Percentiles rank a stretch among this genome's conserved stretches.
Evolutionary conservation across 2,329 filamentous ascomycete species (phyloP).

Genomic region (Alternaria brassicicola): DNA sequence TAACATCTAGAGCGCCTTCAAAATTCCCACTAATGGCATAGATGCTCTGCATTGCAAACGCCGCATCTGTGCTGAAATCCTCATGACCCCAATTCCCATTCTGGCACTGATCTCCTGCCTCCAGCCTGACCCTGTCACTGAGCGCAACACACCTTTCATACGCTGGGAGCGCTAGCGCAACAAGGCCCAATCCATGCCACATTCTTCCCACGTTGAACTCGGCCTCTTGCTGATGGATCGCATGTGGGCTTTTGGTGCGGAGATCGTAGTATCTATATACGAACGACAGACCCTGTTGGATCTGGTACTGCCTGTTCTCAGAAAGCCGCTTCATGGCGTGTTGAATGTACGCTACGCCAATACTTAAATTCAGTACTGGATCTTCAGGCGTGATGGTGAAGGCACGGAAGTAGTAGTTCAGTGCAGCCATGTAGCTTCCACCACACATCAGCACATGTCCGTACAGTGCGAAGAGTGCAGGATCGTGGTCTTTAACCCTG

Average conservation of each 20-base stretch:
- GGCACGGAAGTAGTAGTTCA: constrained; percentile 81
- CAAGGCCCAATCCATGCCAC: constrained; percentile 76
- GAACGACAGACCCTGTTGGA: constrained; percentile 84
- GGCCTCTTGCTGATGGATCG: constrained; percentile 70
- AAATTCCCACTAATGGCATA: constrained; percentile 69
- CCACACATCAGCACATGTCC: constrained; percentile 87
- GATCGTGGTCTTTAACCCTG: constrained; percentile 61
- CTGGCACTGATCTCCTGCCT: constrained; percentile 21
- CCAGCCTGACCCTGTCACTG: constrained; percentile 51
- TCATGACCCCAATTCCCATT: constrained; percentile 53
- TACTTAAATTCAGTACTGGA: constrained; percentile 77
- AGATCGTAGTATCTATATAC: constrained; percentile 74
- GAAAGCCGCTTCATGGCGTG: constrained; percentile 87
- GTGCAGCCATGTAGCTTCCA: constrained; percentile 79
- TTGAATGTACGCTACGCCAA: constrained; percentile 79
- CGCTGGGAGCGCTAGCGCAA: constrained; percentile 72
- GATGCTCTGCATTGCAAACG: constrained; percentile 74
- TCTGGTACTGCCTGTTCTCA: constrained; percentile 86
- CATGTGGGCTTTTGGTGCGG: constrained; percentile 54
- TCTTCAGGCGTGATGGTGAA: constrained; percentile 75
- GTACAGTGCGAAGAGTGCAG: constrained; percentile 84
- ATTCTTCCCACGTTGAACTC: constrained; percentile 80
- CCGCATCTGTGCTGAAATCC: constrained; percentile 71
- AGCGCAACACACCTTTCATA: constrained; percentile 68
- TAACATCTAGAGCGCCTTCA: constrained; percentile 64